Percentiles rank a stretch among this genome's conserved stretches.
These are phyloP conservation scores for Cyathus striatus DNA, from an alignment of 768 basidiomycete species.

Conservation along the genomic window DNA sequence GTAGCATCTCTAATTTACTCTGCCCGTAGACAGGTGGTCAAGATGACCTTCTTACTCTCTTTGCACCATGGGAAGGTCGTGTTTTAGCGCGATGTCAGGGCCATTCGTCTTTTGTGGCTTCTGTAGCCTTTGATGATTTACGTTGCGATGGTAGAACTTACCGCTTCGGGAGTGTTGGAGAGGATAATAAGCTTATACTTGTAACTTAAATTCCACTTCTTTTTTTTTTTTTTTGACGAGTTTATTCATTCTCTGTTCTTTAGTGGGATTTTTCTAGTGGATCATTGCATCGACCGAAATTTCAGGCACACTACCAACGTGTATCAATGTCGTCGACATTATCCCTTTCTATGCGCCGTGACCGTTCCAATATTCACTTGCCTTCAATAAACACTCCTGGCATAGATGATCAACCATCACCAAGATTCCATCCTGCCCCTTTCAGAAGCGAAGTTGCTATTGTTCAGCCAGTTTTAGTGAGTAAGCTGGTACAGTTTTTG, in stretches of 20 bases:
- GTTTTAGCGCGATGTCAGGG: conserved; percentile 96
- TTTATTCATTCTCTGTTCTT: neutral
- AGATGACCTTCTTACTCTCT: conserved; percentile 93
- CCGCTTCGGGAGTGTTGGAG: conserved; percentile 92
- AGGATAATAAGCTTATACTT: conserved; percentile 91
- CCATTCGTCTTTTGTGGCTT: conserved; percentile 90
- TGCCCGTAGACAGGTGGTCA: conserved; percentile 82
- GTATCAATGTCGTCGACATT: conserved; percentile 75
- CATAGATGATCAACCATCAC: conserved; percentile 33
- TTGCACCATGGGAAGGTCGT: conserved; percentile 91
- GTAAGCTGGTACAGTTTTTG: conserved; percentile 14
- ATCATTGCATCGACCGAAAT: conserved; percentile 83
- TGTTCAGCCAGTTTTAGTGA: conserved; percentile 85
- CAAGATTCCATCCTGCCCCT: conserved; percentile 82
- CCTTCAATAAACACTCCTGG: conserved; percentile 31
- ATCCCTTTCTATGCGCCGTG: conserved; percentile 67
- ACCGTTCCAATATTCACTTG: conserved; percentile 54
- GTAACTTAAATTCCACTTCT: conserved; percentile 33
- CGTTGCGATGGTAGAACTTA: conserved; percentile 88
- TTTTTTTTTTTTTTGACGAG: neutral
- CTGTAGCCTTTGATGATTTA: conserved; percentile 85
- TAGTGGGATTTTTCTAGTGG: conserved; percentile 96
- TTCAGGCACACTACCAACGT: conserved; percentile 68
- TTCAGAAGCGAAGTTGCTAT: conserved; percentile 86
- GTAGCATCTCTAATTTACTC: conserved; percentile 2